A percentile compares a stretch with the other conserved stretches of the same genome.
Evolutionary conservation across 2,329 filamentous ascomycete species (phyloP).

Genomic region (Xylariaceae sp.): DNA sequence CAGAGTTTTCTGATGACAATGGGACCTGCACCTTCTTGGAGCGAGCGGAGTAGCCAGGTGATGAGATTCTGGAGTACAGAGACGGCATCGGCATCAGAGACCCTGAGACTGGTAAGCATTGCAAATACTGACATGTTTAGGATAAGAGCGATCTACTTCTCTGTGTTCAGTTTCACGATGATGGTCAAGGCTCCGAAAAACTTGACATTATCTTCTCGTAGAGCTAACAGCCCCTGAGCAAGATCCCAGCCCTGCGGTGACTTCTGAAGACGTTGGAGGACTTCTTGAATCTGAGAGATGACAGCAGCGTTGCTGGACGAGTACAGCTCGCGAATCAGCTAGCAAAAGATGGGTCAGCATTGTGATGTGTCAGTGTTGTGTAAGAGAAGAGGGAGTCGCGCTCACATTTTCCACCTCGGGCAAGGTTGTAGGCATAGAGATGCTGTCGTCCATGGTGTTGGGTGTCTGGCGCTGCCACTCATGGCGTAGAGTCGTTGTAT

Average conservation of each 20-base stretch:
- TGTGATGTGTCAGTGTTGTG: neutral
- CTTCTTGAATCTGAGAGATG: slow-evolving; percentile 59
- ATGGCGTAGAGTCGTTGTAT: slow-evolving; percentile 11
- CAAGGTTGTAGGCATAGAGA: slow-evolving; percentile 22
- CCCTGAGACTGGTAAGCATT: slow-evolving; percentile 24
- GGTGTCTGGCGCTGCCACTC: slow-evolving; percentile 22
- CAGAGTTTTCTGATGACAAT: slow-evolving; percentile 71
- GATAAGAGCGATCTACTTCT: slow-evolving; percentile 53
- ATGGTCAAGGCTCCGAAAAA: slow-evolving; percentile 94
- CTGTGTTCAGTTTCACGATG: slow-evolving; percentile 91
- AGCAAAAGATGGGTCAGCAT: no score
- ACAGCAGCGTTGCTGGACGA: slow-evolving; percentile 45
- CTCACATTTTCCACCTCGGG: slow-evolving; percentile 28
- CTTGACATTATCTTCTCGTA: slow-evolving; percentile 68
- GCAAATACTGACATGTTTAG: no score
- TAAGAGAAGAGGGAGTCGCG: neutral
- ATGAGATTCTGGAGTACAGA: slow-evolving; percentile 59
- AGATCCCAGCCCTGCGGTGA: slow-evolving; percentile 81
- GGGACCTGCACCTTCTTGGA: slow-evolving; percentile 48
- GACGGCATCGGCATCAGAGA: slow-evolving; percentile 55
- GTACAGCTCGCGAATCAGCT: slow-evolving; percentile 52
- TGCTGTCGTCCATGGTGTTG: slow-evolving; percentile 23
- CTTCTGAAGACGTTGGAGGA: slow-evolving; percentile 73
- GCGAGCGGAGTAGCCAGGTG: slow-evolving; percentile 56
- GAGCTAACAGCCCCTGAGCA: slow-evolving; percentile 69